phyloP scores from a whole-genome alignment of 768 basidiomycete genomes.

The Chalciporus pseudorubinellus region DNA sequence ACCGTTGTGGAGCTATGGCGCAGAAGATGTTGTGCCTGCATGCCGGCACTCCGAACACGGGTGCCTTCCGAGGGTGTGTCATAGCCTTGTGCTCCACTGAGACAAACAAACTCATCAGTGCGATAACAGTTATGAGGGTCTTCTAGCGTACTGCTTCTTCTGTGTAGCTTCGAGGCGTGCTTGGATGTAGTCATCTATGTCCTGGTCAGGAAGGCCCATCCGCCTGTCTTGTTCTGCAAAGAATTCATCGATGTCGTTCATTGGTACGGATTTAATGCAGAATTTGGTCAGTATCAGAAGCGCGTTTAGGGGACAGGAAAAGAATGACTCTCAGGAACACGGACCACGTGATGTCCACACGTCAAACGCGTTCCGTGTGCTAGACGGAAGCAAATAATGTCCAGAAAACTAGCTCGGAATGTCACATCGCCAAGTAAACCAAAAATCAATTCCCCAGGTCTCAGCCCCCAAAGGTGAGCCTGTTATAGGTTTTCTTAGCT shows the following conservation, averaged over 20 bases:
- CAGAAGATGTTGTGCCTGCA: not conserved
- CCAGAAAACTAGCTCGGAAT: not conserved
- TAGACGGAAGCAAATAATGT: constrained; percentile 10
- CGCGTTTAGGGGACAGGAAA: constrained; percentile 6
- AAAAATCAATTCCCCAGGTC: not conserved
- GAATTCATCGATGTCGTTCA: constrained; percentile 44
- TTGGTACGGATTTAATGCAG: no score
- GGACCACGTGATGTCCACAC: constrained; percentile 17
- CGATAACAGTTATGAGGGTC: not conserved
- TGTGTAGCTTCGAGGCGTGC: constrained; percentile 22
- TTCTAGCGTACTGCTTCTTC: constrained; percentile 16
- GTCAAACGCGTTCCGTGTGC: constrained; percentile 3
- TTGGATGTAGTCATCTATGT: constrained; percentile 45
- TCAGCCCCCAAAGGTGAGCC: not conserved
- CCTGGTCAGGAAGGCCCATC: constrained; percentile 55
- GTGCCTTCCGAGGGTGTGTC: not conserved
- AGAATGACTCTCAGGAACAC: not conserved
- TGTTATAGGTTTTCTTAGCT: not conserved
- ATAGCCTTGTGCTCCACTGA: constrained; percentile 5
- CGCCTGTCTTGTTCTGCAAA: constrained; percentile 54
- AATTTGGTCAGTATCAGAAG: not conserved
- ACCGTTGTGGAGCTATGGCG: not conserved
- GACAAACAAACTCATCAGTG: not conserved
- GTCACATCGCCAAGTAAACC: not conserved
- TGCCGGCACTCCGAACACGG: not conserved